Evolutionary conservation across 495 filamentous ascomycete genomes (phyloP).

Genomic region (Podospora tetraspora): DNA sequence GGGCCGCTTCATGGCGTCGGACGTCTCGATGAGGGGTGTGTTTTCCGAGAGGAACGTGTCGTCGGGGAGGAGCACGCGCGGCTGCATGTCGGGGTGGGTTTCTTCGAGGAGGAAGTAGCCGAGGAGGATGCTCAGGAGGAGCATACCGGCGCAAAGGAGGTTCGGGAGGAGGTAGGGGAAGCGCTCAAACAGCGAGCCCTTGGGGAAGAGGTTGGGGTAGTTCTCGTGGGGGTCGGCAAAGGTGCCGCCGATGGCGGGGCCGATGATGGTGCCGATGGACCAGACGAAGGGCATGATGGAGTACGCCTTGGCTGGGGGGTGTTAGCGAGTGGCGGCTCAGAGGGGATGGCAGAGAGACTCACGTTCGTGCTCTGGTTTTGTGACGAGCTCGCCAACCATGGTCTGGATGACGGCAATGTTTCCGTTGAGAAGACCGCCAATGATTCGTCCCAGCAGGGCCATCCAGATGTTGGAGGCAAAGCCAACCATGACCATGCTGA

Average conservation of each 20-base stretch:
- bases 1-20: conserved; percentile 62
- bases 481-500: conserved; percentile 77
- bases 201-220: conserved; percentile 60
- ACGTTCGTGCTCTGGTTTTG: conserved; percentile 77
- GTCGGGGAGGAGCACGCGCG: conserved; percentile 49
- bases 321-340: conserved; percentile 19
- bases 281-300: conserved; percentile 84
- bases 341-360: conserved; percentile 31
- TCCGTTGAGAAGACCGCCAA: conserved; percentile 78
- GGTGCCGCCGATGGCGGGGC: conserved; percentile 73
- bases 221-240: conserved; percentile 67
- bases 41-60: conserved; percentile 53
- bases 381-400: conserved; percentile 83
- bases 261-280: conserved; percentile 79
- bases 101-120: conserved; percentile 73
- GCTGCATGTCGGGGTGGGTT: conserved; percentile 75
- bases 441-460: conserved; percentile 64
- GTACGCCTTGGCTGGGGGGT: conserved; percentile 62
- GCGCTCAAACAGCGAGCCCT: conserved; percentile 58
- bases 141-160: conserved; percentile 65
- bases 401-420: conserved; percentile 88
- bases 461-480: conserved; percentile 74
- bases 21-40: conserved; percentile 66
- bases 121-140: conserved; percentile 65
- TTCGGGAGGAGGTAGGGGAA: conserved; percentile 85